Evolutionary conservation across 2,329 filamentous ascomycete species (phyloP), one percentile per base, ranked within the genome.

Genomic region (Stagonosporopsis rhizophila): DNA sequence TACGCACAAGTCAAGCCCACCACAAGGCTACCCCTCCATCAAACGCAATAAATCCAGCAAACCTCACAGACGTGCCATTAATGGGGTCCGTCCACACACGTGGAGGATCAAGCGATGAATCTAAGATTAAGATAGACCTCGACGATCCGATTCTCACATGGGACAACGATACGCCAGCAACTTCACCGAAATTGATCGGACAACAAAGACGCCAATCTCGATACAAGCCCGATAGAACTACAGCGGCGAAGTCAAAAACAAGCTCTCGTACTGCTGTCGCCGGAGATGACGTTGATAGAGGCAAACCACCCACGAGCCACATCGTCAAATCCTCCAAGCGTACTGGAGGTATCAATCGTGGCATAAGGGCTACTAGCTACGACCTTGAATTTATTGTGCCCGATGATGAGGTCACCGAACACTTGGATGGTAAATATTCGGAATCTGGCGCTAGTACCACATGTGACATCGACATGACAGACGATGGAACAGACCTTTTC

Each of bases 111-210:
- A 19, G 22, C 1, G 58, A 60, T 17, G 62, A 61, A 0, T 23
- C 56, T 6, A 54, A 61, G 45, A 39, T 66, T 4, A 67, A 68
- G 35, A 52, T 67, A 28, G 62, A 70, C 15, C 32, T 49, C 8
- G 59, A 64, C 14, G 60, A 64, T n/a, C 35, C 50, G 6, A 39
- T 46, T 2, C 54, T 68, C 5, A 53, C 61, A 9, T 60, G 52
- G 38, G 64, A 68, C 12, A 50, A 57, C 12, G 56, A 62, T 12
- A 46, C 44, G 3, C 58, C 53, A 2, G 17, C 15, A 1, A 37
- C 44, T 7, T 40, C 47, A 3, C 32, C 23, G 8, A 9, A 37
- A 42, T 17, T 32, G 7, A 4, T 17, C 4, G 3, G 30, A 2
- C 41, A 34, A 14, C 14, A 2, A 8, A 46, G 25, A 38, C 17